Base-by-base conservation (phyloP, 2,329 filamentous ascomycete genomes). In the Colletotrichum melonis region DNA sequence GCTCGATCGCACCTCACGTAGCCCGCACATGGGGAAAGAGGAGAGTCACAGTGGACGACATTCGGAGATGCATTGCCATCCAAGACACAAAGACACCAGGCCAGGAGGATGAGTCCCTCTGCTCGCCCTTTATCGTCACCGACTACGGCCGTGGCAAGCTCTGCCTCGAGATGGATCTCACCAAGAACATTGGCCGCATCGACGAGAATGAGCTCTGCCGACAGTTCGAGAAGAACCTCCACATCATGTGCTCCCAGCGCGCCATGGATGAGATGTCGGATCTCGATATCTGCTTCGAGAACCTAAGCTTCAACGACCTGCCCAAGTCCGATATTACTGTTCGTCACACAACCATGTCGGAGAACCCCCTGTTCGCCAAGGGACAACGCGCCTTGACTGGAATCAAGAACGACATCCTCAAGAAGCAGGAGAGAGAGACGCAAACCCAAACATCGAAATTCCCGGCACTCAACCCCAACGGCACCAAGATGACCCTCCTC, bases 11-110 rank as follows among this genome's bases (percentile, higher is more conserved):
- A 42, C 90, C 90, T 11, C 87, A 91, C 69, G 86, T 94, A 54
- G 89, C 92, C 14, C 88, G 90, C 75, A 85, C 92, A 49, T 95
- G 93, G 93, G 92, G 92, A 72, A 94, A 93, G 83, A 88, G 92
- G 38, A 87, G 87, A 69, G 92, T 95, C 19, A 88, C 86, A 0
- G 82, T 89, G 0, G 89, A 91, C 54, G 93, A 95, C 77, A 84
- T 95, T 60, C 90, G 90, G 74, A 87, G 89, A 74, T 89, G 92
- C 75, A 81, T 95, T 26, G 92, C 92, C 62, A 83, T 95, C n/a
- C 86, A 92, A 77, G 84, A 85, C 58, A 81, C 82, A 73, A 84
- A 83, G 4, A 83, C 82, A 67, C 83, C 82, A 38, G 38, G 60
- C 24, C 54, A 52, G 32, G 58, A 58, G 22, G 56, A 76, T 28